A percentile compares a stretch with the other conserved stretches of the same genome.
Conservation (phyloP, 345 rosid genomes). For the Eucalyptus erythrocorys region DNA sequence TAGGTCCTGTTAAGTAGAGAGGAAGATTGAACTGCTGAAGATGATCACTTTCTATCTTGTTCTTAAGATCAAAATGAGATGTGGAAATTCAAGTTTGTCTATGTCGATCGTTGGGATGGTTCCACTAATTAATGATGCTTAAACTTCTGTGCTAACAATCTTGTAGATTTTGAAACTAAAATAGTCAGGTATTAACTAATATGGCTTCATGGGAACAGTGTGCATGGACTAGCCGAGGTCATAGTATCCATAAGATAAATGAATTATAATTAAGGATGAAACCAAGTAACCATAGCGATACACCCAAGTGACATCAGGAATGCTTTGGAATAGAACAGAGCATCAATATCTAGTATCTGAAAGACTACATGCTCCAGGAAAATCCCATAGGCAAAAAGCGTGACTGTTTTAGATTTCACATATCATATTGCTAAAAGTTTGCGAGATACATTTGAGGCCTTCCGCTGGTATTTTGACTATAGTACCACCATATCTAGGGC, state of each 20-base stretch:
- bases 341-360: not conserved
- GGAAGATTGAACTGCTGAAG: not conserved
- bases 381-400: not conserved
- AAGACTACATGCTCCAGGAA: not conserved
- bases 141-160: not conserved
- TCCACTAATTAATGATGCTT: not conserved
- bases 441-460: not conserved
- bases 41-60: not conserved
- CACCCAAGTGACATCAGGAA: not conserved
- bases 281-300: not conserved
- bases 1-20: not conserved
- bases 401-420: accelerated
- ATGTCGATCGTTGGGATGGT: too few relatives aligned
- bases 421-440: not conserved
- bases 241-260: too few relatives aligned
- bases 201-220: too few relatives aligned
- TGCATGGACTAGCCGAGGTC: not conserved
- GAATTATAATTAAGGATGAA: not conserved
- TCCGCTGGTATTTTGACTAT: not conserved
- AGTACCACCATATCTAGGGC: not conserved
- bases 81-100: not conserved
- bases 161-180: too few relatives aligned
- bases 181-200: too few relatives aligned
- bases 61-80: not conserved
- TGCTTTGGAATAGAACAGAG: not conserved